phyloP scores from a whole-genome alignment of 352 stramenopile species.

The Phytopythium kandeliae region DNA sequence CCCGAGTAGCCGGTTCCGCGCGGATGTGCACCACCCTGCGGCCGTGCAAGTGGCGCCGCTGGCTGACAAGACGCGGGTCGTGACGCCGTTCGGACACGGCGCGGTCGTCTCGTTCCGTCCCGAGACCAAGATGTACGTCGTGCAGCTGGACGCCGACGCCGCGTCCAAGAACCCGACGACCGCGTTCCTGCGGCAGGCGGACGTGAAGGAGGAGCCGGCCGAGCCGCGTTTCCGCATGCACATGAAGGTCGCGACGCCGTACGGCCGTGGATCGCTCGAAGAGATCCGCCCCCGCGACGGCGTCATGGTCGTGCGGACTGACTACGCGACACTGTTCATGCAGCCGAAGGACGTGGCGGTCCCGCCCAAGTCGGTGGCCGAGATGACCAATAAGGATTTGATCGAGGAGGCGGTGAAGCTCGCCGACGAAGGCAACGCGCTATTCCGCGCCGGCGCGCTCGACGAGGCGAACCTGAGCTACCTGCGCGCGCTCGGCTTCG shows the following conservation, averaged over 20 bases:
- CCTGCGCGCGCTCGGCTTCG: conserved; percentile 54
- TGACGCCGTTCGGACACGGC: conserved; percentile 69
- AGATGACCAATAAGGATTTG: conserved; percentile 80
- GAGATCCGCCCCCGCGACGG: conserved; percentile 63
- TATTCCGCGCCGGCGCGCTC: conserved; percentile 54
- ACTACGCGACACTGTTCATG: conserved; percentile 74
- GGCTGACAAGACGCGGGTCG: conserved; percentile 66
- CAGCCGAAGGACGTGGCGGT: conserved; percentile 73
- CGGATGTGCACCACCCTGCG: conserved; percentile 54
- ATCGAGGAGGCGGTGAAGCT: conserved; percentile 58
- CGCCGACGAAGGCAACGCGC: conserved; percentile 63
- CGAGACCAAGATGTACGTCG: conserved; percentile 76
- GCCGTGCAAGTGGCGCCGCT: conserved; percentile 58
- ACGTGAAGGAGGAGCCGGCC: conserved; percentile 62
- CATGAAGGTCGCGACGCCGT: conserved; percentile 74
- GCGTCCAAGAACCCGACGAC: conserved; percentile 54
- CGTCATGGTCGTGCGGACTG: conserved; percentile 58
- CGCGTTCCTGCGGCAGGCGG: conserved; percentile 61
- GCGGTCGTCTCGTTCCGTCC: conserved; percentile 66
- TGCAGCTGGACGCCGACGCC: conserved; percentile 60
- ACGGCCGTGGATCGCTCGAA: conserved; percentile 55
- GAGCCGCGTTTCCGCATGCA: conserved; percentile 69
- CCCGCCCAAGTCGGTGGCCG: conserved; percentile 48
- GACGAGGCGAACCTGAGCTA: conserved; percentile 75
- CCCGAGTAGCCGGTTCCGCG: conserved; percentile 64